Percentiles rank a stretch among this genome's conserved stretches.
These are phyloP conservation scores for Phlyctochytrium bullatum DNA, from an alignment of 192 early-diverging fungal species.

Conservation along the genomic window DNA sequence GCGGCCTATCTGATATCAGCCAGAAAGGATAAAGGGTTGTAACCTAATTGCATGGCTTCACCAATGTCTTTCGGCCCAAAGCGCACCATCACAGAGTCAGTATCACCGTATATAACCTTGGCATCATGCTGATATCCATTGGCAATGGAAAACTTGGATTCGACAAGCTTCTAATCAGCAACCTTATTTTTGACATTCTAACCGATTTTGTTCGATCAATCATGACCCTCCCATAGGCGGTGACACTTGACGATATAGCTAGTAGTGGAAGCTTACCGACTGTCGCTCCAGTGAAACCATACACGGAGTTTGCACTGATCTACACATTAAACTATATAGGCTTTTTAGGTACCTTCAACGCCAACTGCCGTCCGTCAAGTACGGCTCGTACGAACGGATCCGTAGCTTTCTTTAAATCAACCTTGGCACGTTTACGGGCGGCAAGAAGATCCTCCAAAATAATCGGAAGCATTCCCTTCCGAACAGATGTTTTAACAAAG, in stretches of 20 bases:
- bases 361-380: constrained; percentile 93
- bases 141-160: constrained; percentile 73
- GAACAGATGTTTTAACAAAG: constrained; percentile 74
- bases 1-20: constrained; percentile 36
- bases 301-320: constrained; percentile 85
- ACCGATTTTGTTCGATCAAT: constrained; percentile 83
- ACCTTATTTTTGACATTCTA: constrained; percentile 5
- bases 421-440: constrained; percentile 91
- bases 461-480: constrained; percentile 82
- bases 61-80: constrained; percentile 80
- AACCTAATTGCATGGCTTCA: constrained; percentile 83
- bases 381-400: constrained; percentile 94
- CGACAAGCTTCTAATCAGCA: constrained; percentile 54
- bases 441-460: constrained; percentile 86
- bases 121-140: constrained; percentile 90
- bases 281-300: constrained; percentile 95
- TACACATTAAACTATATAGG: constrained; percentile 9
- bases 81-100: constrained; percentile 99
- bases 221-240: constrained; percentile 94
- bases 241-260: constrained; percentile 90
- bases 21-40: neutral
- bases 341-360: constrained; percentile 75
- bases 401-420: constrained; percentile 92
- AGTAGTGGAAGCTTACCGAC: constrained; percentile 89
- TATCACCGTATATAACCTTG: constrained; percentile 96